These are phyloP conservation scores for Saccharomyces hybrid DNA, from an alignment of 1,139 yeast species.

Conservation along the genomic window DNA sequence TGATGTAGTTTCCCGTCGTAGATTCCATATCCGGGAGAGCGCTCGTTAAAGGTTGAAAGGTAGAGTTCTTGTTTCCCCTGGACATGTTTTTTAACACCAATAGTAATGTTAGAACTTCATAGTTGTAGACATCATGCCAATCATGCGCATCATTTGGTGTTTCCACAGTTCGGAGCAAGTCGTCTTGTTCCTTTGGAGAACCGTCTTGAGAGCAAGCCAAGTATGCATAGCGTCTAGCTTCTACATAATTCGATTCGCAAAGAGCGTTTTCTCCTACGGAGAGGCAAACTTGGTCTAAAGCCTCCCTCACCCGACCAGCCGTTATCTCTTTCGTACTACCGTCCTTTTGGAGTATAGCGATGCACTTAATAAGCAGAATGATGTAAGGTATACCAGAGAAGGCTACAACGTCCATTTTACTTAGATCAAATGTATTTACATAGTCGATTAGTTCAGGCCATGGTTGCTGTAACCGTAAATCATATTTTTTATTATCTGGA, in stretches of 20 bases:
- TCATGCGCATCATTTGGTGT: background rate
- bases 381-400: conserved; percentile 71
- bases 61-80: conserved; percentile 24
- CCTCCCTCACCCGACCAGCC: background rate
- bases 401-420: conserved; percentile 41
- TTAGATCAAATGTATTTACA: conserved; percentile 46
- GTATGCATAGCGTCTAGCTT: conserved; percentile 57
- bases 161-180: background rate
- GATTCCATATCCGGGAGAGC: conserved; percentile 86
- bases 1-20: conserved; percentile 55
- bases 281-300: background rate
- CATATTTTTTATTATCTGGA: conserved; percentile 53
- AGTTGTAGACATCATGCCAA: conserved; percentile 12
- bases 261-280: conserved; percentile 23
- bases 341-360: conserved; percentile 31
- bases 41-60: conserved; percentile 44
- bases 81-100: conserved; percentile 51
- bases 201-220: conserved; percentile 35
- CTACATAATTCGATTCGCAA: conserved; percentile 57
- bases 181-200: background rate
- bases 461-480: conserved; percentile 62
- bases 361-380: conserved; percentile 53
- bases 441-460: conserved; percentile 64
- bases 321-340: background rate
- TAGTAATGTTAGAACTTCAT: conserved; percentile 56